These are phyloP conservation scores for Coprinopsis sp. DNA, from an alignment of 768 basidiomycete species.

Conservation along the genomic window DNA sequence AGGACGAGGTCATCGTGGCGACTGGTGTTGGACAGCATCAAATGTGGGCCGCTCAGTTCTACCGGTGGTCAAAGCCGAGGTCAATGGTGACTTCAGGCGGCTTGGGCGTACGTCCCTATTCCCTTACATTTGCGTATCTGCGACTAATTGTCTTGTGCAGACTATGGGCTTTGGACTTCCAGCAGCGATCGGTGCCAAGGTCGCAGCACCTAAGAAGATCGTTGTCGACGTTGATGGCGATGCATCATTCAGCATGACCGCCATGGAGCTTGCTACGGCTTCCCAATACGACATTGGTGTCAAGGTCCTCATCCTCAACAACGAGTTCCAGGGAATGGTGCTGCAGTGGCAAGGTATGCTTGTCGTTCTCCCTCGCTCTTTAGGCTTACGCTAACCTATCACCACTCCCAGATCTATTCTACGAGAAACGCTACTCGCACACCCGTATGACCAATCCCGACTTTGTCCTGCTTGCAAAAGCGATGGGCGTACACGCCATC, in stretches of 20 bases:
- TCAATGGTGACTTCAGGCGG: constrained; percentile 93
- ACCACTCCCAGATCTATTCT: constrained; percentile 72
- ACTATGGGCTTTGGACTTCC: constrained; percentile 99
- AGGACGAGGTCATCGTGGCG: constrained; percentile 82
- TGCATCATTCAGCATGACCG: constrained; percentile 98
- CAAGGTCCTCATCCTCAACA: constrained; percentile 90
- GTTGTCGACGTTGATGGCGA: constrained; percentile 98
- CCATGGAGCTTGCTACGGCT: constrained; percentile 97
- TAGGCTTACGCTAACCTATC: neutral
- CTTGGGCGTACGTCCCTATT: constrained; percentile 65
- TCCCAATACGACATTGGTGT: constrained; percentile 89
- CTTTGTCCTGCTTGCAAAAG: constrained; percentile 82
- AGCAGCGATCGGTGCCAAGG: constrained; percentile 93
- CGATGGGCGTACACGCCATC: constrained; percentile 93
- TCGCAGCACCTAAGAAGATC: constrained; percentile 88
- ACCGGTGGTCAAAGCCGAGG: constrained; percentile 83
- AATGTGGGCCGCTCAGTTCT: constrained; percentile 98
- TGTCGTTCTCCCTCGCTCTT: neutral
- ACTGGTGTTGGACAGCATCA: constrained; percentile 99
- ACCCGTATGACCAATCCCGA: constrained; percentile 95
- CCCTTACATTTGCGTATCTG: constrained; percentile 4
- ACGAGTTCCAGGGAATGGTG: constrained; percentile 99
- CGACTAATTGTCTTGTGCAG: constrained; percentile 30
- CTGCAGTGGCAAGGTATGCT: constrained; percentile 91
- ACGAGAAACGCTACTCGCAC: constrained; percentile 94